Evolutionary conservation across 805 yeast species (phyloP), one percentile per base, ranked within the genome.

Genomic region (Diddensiella santjacobensis): DNA sequence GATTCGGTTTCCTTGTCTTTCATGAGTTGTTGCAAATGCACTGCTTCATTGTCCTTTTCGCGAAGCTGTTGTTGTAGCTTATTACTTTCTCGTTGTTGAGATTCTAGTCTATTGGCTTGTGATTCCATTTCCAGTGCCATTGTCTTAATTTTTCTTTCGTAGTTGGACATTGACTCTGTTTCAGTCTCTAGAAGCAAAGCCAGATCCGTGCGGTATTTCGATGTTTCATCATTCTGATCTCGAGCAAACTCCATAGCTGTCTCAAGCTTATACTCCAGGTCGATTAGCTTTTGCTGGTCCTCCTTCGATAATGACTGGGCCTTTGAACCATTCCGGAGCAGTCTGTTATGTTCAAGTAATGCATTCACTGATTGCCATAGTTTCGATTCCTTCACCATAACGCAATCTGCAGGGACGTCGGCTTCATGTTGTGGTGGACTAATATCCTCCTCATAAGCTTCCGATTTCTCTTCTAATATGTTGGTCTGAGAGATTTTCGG

Each of bases 211-310:
- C 50, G 46, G 40, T 44, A 44, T 4, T 48, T 45, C 18, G 29
- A n/a, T 2, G 51, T 46, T 33, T 51, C 55, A 10, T 38, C 36
- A 37, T 51, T 51, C 26, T 48, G 36, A 22, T 11, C 37, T 24
- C 36, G 45, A n/a, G 57, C 57, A 33, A 44, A 53, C 6, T 33
- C 39, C 35, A 51, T 31, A 19, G 57, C 57, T 8, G 42, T 31
- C 3, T 45, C 36, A 13, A 44, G 30, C 35, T 53, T 45, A 11
- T 38, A 35, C 35, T 26, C 18, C 5, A 47, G 20, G 15, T 50
- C 45, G 31, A 26, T 26, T 26, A 26, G 8, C 13, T 26, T 26
- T 26, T 26, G 11, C 11, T 26, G 11, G 11, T 26, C 13, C 13
- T 13, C 31, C 31, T 26, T 26, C 13, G 31, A 8, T 8, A 8